These are phyloP conservation scores for Stephanocyclus meneghinianus DNA, from an alignment of 352 stramenopile genomes.

Conservation along the genomic window DNA sequence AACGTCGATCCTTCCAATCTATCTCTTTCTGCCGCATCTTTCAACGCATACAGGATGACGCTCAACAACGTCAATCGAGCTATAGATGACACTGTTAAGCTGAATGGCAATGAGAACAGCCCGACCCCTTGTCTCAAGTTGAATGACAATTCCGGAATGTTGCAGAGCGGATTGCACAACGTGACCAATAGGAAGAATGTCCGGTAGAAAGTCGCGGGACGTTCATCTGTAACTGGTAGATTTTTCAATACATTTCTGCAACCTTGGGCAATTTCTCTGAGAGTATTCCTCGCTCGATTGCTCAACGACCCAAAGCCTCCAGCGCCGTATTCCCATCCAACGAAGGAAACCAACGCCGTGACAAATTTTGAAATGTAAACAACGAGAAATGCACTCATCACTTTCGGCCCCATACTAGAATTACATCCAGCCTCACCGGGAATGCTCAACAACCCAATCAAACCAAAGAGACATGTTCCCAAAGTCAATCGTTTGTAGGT, in stretches of 20 bases:
- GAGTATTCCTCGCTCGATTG: constrained; percentile 18
- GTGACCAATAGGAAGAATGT: constrained; percentile 39
- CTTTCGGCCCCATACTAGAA: background rate
- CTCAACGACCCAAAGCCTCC: constrained; percentile 28
- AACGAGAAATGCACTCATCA: background rate
- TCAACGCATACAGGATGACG: constrained; percentile 39
- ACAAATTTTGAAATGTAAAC: constrained; percentile 31
- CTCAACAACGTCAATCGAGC: constrained; percentile 34
- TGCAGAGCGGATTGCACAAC: constrained; percentile 29
- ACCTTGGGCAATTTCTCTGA: constrained; percentile 14
- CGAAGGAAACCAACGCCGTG: constrained; percentile 27
- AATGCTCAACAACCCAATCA: constrained; percentile 32
- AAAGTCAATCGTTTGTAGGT: constrained; percentile 34
- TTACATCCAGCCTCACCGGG: constrained; percentile 34
- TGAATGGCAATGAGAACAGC: constrained; percentile 34
- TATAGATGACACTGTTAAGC: constrained; percentile 46
- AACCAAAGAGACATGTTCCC: constrained; percentile 33
- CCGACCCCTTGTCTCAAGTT: constrained; percentile 26
- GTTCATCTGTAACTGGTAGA: constrained; percentile 22
- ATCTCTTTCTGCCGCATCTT: constrained; percentile 37
- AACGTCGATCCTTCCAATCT: constrained; percentile 32
- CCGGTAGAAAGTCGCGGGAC: constrained; percentile 42
- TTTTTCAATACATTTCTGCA: constrained; percentile 15
- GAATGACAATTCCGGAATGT: constrained; percentile 37
- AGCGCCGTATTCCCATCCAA: constrained; percentile 38